Percentiles rank a stretch among this genome's conserved stretches.
Evolutionary conservation across 2,329 filamentous ascomycete species (phyloP).

Genomic region (Lecanicillium sp.): DNA sequence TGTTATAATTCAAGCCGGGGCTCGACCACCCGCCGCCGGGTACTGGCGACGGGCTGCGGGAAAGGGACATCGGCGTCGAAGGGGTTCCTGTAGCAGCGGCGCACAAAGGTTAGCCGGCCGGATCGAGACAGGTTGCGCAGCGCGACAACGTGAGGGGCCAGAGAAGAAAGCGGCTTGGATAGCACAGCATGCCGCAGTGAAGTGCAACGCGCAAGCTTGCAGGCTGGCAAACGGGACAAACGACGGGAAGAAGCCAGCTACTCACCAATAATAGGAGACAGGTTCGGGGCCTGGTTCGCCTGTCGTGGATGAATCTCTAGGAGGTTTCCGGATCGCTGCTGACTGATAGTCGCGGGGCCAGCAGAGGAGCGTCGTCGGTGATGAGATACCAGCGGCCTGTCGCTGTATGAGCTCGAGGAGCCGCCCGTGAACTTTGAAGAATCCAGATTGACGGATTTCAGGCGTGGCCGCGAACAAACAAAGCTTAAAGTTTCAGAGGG

Average conservation of each 20-base stretch:
- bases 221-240: too few species aligned
- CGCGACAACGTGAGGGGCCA: neutral
- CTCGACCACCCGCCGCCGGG: slow-evolving; percentile 84
- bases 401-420: slow-evolving; percentile 47
- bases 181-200: neutral
- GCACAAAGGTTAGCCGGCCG: slow-evolving; percentile 18
- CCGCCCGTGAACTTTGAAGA: slow-evolving; percentile 39
- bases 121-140: neutral
- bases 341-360: slow-evolving; percentile 22
- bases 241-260: slow-evolving; percentile 10
- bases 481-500: neutral
- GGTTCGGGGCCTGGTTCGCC: slow-evolving; percentile 19
- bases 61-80: slow-evolving; percentile 65
- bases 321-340: slow-evolving; percentile 21
- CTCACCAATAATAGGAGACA: slow-evolving; percentile 52
- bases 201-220: neutral
- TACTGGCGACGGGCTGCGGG: slow-evolving; percentile 78
- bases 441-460: slow-evolving; percentile 38
- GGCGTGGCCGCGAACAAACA: slow-evolving; percentile 9
- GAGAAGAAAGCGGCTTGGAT: neutral
- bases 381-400: slow-evolving; percentile 38
- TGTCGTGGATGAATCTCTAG: slow-evolving; percentile 23
- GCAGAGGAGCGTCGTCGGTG: slow-evolving; percentile 43
- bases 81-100: slow-evolving; percentile 40
- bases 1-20: slow-evolving; percentile 67